Evolutionary conservation across 805 yeast species (phyloP), one percentile per base, ranked within the genome.

Genomic region (Ogataea henricii): DNA sequence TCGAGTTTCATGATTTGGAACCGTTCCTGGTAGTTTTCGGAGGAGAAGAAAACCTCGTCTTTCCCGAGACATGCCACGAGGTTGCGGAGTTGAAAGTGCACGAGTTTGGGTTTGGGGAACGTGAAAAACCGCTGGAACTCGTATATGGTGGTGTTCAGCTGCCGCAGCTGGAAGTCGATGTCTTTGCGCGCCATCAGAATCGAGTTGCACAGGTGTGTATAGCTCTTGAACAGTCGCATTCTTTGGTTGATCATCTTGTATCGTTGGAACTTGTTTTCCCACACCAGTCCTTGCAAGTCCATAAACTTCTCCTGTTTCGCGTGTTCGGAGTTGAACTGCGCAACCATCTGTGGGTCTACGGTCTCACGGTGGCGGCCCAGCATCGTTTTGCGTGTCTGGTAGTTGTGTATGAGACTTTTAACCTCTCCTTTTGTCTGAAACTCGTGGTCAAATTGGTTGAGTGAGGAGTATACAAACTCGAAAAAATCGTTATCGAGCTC

Each of bases 71-170:
- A 74, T 46, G 71, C 70, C 7, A 82, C 72, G 41, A 80, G 63
- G 47, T 78, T 74, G 13, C 86, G 64, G 27, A 82, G 66, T 63
- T 81, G 86, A 59, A 81, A 80, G 65, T 82, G 86, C 16, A 76
- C 72, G 10, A 79, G 65, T 52, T 71, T 73, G 5, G 82, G 78
- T 43, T 71, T 73, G 7, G 82, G 70, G 49, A 65, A 62, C 48
- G 72, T 61, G 63, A 62, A 74, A 53, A 72, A 76, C 43, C 64
- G 66, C 29, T 69, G 62, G 51, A 71, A 73, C 48, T 56, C 58
- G 53, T 59, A 74, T 43, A 74, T 69, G 32, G 72, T 71, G 18
- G 48, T 42, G 34, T 49, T 45, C 14, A 43, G 25, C 42, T 54
- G 57, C 17, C 35, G 42, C 20, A 53, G 42, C 14, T 53, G 47